Conservation (phyloP, 2,329 filamentous ascomycete genomes). For the Hirsutella rhossiliensis region DNA sequence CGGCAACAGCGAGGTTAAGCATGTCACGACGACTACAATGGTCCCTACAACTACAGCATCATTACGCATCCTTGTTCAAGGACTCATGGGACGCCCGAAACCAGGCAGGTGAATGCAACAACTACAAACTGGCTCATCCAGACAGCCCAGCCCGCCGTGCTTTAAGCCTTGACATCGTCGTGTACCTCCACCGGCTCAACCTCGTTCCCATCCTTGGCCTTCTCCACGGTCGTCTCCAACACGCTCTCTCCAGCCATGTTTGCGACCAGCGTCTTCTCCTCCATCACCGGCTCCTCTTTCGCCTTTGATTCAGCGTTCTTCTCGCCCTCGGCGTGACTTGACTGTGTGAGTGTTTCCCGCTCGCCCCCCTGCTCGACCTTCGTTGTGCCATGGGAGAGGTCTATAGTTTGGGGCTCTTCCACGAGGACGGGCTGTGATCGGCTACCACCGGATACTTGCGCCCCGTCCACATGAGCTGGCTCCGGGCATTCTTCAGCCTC, state of each 20-base stretch:
- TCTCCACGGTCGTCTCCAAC: slow-evolving; percentile 24
- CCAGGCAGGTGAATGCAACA: not conserved
- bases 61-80: too few species aligned
- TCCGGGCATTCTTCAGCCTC: slow-evolving; percentile 2
- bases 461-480: not conserved
- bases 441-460: not conserved
- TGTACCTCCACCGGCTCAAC: slow-evolving; percentile 23
- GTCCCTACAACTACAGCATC: too few species aligned
- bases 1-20: too few species aligned
- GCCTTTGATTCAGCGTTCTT: not conserved
- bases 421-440: not conserved
- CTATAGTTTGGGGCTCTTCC: not conserved
- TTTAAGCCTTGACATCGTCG: slow-evolving; percentile 19
- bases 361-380: not conserved
- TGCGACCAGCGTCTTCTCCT: slow-evolving; percentile 24
- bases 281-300: slow-evolving; percentile 2
- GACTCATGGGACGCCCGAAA: not conserved
- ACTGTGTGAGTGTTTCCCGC: not conserved
- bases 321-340: too few species aligned
- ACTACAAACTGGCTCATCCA: not conserved
- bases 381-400: not conserved
- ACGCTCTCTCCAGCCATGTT: slow-evolving; percentile 32
- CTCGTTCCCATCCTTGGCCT: slow-evolving; percentile 17
- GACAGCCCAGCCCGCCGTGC: not conserved
- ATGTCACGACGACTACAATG: too few species aligned